Percentiles rank a stretch among this genome's conserved stretches.
Evolutionary conservation across 2,329 filamentous ascomycete species (phyloP).

Genomic region (Neurospora sp.): DNA sequence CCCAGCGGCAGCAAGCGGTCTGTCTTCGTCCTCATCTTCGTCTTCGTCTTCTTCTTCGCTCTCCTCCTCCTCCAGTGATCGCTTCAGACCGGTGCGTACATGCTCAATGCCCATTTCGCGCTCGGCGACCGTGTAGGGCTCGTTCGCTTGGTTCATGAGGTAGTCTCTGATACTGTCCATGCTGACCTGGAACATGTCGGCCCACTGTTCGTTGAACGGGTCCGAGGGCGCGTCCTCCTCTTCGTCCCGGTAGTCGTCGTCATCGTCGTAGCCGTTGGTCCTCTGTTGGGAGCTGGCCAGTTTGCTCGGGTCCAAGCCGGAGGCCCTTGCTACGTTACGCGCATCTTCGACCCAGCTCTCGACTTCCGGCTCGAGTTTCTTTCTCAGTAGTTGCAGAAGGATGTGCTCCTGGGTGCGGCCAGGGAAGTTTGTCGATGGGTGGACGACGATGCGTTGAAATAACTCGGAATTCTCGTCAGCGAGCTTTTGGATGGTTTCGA

Average conservation of each 20-base stretch:
- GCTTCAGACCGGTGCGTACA: slow-evolving; percentile 61
- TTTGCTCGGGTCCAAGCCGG: slow-evolving; percentile 21
- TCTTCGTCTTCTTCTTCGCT: slow-evolving; percentile 51
- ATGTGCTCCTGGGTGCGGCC: slow-evolving; percentile 57
- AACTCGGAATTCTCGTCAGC: slow-evolving; percentile 56
- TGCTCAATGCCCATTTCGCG: slow-evolving; percentile 54
- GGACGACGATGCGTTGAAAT: slow-evolving; percentile 61
- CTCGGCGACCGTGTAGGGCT: slow-evolving; percentile 65
- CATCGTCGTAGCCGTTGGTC: slow-evolving; percentile 19
- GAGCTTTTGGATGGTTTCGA: slow-evolving; percentile 56
- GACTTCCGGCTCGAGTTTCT: slow-evolving; percentile 72
- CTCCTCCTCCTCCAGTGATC: slow-evolving; percentile 40
- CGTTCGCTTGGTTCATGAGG: slow-evolving; percentile 39
- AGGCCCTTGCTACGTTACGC: slow-evolving; percentile 33
- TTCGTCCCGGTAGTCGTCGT: slow-evolving; percentile 34
- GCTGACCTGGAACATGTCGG: slow-evolving; percentile 23
- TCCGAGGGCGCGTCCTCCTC: slow-evolving; percentile 27
- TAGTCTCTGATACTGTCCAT: slow-evolving; percentile 26
- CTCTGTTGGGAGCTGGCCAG: slow-evolving; percentile 17
- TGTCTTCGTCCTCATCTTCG: slow-evolving; percentile 36
- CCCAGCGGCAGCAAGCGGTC: slow-evolving; percentile 11
- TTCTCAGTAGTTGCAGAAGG: slow-evolving; percentile 63
- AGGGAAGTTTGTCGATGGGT: slow-evolving; percentile 67
- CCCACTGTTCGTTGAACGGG: slow-evolving; percentile 29
- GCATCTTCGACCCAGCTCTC: slow-evolving; percentile 64